Percentiles rank a stretch among this genome's conserved stretches.
These are phyloP conservation scores for Acrocalymma vagum DNA, from an alignment of 2,329 filamentous ascomycete species.

Conservation along the genomic window DNA sequence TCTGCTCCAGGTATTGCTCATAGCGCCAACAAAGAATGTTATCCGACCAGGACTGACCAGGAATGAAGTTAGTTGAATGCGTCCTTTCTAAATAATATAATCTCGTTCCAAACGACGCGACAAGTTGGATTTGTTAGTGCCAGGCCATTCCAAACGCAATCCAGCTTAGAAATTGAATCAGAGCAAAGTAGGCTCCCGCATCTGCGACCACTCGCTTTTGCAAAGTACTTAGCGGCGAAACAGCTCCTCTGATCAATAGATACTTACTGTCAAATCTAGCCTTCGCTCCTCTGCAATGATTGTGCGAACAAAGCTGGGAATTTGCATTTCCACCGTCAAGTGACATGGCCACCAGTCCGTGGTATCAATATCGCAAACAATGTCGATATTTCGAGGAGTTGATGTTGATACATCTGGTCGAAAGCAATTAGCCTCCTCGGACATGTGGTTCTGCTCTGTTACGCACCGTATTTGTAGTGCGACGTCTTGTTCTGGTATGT, in stretches of 20 bases:
- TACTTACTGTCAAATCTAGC: slow-evolving; percentile 7
- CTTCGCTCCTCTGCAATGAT: slow-evolving; percentile 5
- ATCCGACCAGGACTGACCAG: too few species aligned
- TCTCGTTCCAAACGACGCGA: too few species aligned
- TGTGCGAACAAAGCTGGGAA: slow-evolving; percentile 10
- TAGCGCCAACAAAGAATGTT: too few species aligned
- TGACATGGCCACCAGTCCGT: slow-evolving; percentile 10
- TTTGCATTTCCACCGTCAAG: slow-evolving; percentile 10
- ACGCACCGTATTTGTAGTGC: slow-evolving; percentile 12
- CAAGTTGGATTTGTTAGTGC: too few species aligned
- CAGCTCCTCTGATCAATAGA: background rate
- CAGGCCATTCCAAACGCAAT: slow-evolving; percentile 11
- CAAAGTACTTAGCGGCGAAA: background rate
- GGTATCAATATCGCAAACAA: slow-evolving; percentile 11
- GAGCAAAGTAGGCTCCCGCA: slow-evolving; percentile 15
- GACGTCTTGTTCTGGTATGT: slow-evolving; percentile 8
- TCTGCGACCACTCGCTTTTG: slow-evolving; percentile 10
- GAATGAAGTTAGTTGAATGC: too few species aligned
- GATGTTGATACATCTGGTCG: slow-evolving; percentile 9
- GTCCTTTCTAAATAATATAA: too few species aligned
- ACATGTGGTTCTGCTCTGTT: slow-evolving; percentile 5
- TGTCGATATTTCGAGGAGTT: slow-evolving; percentile 11
- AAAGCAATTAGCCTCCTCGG: slow-evolving; percentile 9
- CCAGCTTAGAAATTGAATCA: slow-evolving; percentile 17
- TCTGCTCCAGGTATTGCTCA: too few species aligned